phyloP scores from a whole-genome alignment of 192 early-diverging fungal genomes.

The Thamnidium elegans region DNA sequence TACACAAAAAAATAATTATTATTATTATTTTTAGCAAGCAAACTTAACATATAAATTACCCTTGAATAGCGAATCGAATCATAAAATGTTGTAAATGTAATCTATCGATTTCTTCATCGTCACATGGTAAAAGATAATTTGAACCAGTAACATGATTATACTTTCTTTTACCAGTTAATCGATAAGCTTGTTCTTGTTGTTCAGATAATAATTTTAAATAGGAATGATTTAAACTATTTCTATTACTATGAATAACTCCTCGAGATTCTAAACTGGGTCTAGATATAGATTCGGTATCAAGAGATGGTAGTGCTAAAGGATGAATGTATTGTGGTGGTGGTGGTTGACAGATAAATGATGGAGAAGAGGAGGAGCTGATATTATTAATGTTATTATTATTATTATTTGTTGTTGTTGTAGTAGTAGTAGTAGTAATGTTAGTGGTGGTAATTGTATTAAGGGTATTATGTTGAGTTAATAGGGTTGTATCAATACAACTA shows the following conservation, averaged over 20 bases:
- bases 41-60: constrained; percentile 28
- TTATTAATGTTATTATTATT: not conserved
- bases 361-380: not conserved
- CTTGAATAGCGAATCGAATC: constrained; percentile 46
- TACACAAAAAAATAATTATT: no score
- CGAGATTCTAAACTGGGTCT: not conserved
- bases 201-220: not conserved
- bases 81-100: constrained; percentile 52
- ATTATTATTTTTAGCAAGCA: not conserved
- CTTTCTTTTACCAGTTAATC: constrained; percentile 34
- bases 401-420: not conserved
- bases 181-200: constrained; percentile 26
- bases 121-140: constrained; percentile 48
- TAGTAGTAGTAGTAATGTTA: not conserved
- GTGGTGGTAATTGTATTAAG: not conserved
- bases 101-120: constrained; percentile 52
- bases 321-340: constrained; percentile 1
- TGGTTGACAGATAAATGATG: not conserved
- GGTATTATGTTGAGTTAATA: not conserved
- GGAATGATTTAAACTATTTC: constrained; percentile 2
- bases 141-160: constrained; percentile 39
- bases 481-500: not conserved
- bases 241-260: not conserved
- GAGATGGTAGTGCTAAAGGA: constrained; percentile 9
- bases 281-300: not conserved